These are phyloP conservation scores for Elsinoe perseae DNA, from an alignment of 2,329 filamentous ascomycete species.

Conservation along the genomic window DNA sequence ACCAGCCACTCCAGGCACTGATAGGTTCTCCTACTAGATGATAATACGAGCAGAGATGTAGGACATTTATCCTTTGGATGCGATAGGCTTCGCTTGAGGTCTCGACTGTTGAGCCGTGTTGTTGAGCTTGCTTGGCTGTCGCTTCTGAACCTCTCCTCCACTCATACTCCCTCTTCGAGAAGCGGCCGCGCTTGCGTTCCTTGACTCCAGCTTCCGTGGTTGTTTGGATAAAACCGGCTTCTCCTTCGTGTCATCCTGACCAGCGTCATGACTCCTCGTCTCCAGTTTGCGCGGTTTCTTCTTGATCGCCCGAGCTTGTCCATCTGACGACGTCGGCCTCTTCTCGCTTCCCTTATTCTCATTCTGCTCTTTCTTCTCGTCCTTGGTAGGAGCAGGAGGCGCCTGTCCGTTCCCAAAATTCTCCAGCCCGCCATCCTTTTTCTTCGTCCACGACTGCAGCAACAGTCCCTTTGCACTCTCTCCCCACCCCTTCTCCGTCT, in stretches of 20 bases:
- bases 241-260: background rate
- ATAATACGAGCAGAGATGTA: background rate
- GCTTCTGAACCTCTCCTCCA: background rate
- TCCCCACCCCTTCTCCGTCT: constrained; percentile 1
- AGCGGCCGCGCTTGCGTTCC: background rate
- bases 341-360: background rate
- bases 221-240: background rate
- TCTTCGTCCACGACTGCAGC: background rate
- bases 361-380: background rate
- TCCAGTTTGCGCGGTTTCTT: constrained; percentile 8
- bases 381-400: background rate
- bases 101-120: background rate
- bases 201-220: background rate
- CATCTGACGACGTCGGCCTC: background rate
- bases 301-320: background rate
- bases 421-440: background rate
- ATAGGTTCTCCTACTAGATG: background rate
- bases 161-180: background rate
- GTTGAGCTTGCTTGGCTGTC: background rate
- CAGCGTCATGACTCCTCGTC: background rate
- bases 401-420: background rate
- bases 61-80: background rate
- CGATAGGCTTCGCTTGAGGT: background rate
- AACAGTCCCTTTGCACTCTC: background rate
- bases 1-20: background rate